These are phyloP conservation scores for Diaporthe caulivora DNA, from an alignment of 2,329 filamentous ascomycete genomes.

Conservation along the genomic window DNA sequence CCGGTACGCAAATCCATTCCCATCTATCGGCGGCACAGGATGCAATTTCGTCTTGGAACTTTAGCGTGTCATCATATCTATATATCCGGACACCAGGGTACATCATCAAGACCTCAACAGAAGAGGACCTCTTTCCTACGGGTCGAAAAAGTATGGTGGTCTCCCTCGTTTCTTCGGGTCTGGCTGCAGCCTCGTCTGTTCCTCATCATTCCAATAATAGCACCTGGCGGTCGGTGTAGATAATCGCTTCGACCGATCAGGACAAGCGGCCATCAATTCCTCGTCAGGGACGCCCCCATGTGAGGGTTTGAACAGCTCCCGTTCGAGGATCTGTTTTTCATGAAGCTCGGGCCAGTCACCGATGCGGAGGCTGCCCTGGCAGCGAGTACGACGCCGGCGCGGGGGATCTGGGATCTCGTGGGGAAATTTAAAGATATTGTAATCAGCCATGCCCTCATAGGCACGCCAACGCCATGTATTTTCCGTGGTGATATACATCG, in stretches of 20 bases:
- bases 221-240: conserved; percentile 16
- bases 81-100: neutral
- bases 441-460: neutral
- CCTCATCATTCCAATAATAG: conserved; percentile 8
- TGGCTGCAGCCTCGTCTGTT: conserved; percentile 22
- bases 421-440: conserved; percentile 21
- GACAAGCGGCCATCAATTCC: neutral
- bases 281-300: neutral
- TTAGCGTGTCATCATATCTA: neutral
- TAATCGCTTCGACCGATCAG: conserved; percentile 3
- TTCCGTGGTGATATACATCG: conserved; percentile 14
- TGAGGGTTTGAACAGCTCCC: neutral
- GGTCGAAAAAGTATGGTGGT: conserved; percentile 28
- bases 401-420: neutral
- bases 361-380: neutral
- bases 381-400: neutral
- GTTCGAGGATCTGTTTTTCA: neutral
- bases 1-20: neutral
- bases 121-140: neutral
- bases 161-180: conserved; percentile 20
- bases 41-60: neutral
- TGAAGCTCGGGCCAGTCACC: conserved; percentile 16
- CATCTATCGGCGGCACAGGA: neutral
- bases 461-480: conserved; percentile 24
- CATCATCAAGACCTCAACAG: neutral